These are phyloP conservation scores for Chamaenerion angustifolium DNA, from an alignment of 345 rosid genomes.

Conservation along the genomic window DNA sequence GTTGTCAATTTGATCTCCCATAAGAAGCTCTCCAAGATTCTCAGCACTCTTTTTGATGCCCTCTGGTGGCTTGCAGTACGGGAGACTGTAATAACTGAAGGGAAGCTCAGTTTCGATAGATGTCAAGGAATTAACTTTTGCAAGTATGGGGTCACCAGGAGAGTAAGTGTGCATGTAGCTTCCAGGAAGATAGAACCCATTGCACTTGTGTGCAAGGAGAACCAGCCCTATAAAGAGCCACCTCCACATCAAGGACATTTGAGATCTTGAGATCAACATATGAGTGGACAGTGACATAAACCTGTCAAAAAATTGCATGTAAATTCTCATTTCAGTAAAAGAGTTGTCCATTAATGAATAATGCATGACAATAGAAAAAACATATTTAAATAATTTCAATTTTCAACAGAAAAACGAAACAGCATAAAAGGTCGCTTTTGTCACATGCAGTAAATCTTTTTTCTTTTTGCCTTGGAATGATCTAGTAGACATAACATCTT, in stretches of 20 bases:
- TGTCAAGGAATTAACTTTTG: slow-evolving; percentile 84
- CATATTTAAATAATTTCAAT: too few species aligned
- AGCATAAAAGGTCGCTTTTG: too few species aligned
- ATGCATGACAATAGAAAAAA: too few species aligned
- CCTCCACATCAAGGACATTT: not conserved
- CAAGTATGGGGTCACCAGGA: slow-evolving; percentile 25
- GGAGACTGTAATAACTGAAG: slow-evolving; percentile 66
- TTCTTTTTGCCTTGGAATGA: too few species aligned
- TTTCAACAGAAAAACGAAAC: too few species aligned
- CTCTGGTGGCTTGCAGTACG: slow-evolving; percentile 4
- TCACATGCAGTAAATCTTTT: too few species aligned
- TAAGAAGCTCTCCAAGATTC: slow-evolving; percentile 7
- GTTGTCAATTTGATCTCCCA: slow-evolving; percentile 9
- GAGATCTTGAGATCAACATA: not conserved
- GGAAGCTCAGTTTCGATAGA: slow-evolving; percentile 89
- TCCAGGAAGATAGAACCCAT: slow-evolving; percentile 78
- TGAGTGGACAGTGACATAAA: too few species aligned
- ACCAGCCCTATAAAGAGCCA: slow-evolving; percentile 8
- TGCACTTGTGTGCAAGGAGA: slow-evolving; percentile 25
- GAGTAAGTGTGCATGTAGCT: slow-evolving; percentile 85
- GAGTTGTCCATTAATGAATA: too few species aligned
- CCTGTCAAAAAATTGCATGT: too few species aligned
- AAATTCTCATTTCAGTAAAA: too few species aligned
- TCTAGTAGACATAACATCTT: too few species aligned
- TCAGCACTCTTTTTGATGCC: not conserved